phyloP scores from a whole-genome alignment of 768 basidiomycete species.

The Trametes villosa region DNA sequence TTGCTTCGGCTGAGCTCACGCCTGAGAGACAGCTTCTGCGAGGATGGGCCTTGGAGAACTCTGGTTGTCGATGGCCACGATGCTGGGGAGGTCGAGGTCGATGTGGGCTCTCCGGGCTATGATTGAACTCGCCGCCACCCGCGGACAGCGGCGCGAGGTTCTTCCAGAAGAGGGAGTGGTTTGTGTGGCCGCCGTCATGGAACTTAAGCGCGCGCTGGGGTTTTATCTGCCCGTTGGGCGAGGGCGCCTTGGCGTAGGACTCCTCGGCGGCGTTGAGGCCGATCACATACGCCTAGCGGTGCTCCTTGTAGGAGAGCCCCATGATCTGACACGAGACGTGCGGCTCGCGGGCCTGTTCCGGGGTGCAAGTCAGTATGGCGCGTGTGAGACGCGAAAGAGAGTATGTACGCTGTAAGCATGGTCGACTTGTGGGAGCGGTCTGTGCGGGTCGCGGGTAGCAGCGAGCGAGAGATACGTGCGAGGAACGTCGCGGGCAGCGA shows the following conservation, averaged over 20 bases:
- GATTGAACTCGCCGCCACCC: slow-evolving; percentile 62
- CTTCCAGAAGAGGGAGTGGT: slow-evolving; percentile 96
- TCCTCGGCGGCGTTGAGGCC: slow-evolving; percentile 90
- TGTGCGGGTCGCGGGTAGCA: slow-evolving; percentile 53
- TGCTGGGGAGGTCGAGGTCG: slow-evolving; percentile 52
- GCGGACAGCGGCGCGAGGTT: slow-evolving; percentile 69
- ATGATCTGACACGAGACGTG: slow-evolving; percentile 92
- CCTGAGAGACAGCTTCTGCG: slow-evolving; percentile 56
- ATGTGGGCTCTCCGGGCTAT: slow-evolving; percentile 40
- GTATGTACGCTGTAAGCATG: slow-evolving; percentile 74
- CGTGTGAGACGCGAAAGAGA: slow-evolving; percentile 9
- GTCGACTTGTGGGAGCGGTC: slow-evolving; percentile 79
- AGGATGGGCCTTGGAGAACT: slow-evolving; percentile 52
- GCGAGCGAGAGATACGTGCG: slow-evolving; percentile 47
- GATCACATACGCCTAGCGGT: slow-evolving; percentile 94
- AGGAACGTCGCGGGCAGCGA: slow-evolving; percentile 41
- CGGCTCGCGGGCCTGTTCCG: slow-evolving; percentile 77
- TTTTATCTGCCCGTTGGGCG: slow-evolving; percentile 81
- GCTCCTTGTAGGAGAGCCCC: slow-evolving; percentile 92
- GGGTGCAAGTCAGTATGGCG: neutral
- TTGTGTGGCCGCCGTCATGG: slow-evolving; percentile 96
- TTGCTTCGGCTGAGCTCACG: slow-evolving; percentile 41
- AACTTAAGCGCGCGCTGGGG: slow-evolving; percentile 93
- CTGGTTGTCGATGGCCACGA: slow-evolving; percentile 56
- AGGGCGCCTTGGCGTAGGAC: slow-evolving; percentile 64